These are phyloP conservation scores for Flagelloscypha sp. DNA, from an alignment of 768 basidiomycete species.

Conservation along the genomic window DNA sequence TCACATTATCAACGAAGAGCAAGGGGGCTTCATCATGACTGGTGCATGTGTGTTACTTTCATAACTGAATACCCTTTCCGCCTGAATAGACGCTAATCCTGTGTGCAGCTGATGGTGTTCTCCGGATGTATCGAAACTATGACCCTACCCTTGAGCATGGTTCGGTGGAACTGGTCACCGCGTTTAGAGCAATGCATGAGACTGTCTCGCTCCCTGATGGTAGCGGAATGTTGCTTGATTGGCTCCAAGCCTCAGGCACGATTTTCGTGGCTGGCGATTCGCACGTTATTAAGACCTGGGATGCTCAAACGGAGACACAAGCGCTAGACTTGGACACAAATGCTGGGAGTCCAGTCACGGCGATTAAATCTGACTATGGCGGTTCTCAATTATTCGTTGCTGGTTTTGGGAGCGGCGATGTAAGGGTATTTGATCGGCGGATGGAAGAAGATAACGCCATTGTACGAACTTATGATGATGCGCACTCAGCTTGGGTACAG, in stretches of 20 bases:
- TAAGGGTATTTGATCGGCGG: conserved; percentile 90
- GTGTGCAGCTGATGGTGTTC: conserved; percentile 74
- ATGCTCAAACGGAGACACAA: conserved; percentile 82
- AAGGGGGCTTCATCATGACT: conserved; percentile 81
- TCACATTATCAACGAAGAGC: conserved; percentile 92
- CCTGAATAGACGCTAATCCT: background rate
- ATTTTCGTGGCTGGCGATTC: conserved; percentile 91
- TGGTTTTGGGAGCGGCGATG: conserved; percentile 86
- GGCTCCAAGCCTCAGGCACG: conserved; percentile 84
- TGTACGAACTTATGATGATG: conserved; percentile 62
- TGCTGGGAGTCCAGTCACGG: conserved; percentile 83
- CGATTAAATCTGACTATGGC: conserved; percentile 70
- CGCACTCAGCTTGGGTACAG: conserved; percentile 83
- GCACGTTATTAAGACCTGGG: conserved; percentile 85
- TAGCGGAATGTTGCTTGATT: conserved; percentile 80
- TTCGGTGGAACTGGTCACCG: conserved; percentile 84
- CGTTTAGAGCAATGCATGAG: conserved; percentile 84
- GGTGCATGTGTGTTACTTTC: conserved; percentile 60
- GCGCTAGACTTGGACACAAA: conserved; percentile 79
- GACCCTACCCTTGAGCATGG: conserved; percentile 64
- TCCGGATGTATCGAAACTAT: conserved; percentile 90
- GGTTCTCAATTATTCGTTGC: conserved; percentile 77
- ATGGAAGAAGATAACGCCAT: conserved; percentile 76
- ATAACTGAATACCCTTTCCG: background rate
- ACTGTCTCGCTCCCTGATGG: conserved; percentile 68